phyloP scores from a whole-genome alignment of 139 green algal genomes.

The Trebouxia sp. region DNA sequence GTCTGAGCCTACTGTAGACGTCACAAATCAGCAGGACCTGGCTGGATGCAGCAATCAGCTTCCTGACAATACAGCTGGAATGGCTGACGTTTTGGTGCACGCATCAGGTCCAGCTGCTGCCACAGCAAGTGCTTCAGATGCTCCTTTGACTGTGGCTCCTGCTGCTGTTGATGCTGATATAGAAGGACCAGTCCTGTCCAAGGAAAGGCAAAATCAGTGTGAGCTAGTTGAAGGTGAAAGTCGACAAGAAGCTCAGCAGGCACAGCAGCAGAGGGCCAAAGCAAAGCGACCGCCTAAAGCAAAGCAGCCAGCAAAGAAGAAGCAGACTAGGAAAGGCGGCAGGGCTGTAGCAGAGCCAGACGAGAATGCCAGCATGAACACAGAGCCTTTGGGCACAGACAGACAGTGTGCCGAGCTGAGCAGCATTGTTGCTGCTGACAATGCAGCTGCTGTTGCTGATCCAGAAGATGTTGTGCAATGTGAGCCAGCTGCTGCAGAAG shows the following conservation, averaged over 20 bases:
- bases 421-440: not conserved
- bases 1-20: too few species aligned
- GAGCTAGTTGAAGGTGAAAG: not conserved
- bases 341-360: not conserved
- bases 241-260: not conserved
- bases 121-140: not conserved
- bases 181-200: not conserved
- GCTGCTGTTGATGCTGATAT: not conserved
- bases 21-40: not conserved
- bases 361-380: not conserved
- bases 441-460: not conserved
- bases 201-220: not conserved
- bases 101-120: not conserved
- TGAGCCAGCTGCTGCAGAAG: not conserved
- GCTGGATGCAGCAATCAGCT: too few species aligned
- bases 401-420: not conserved
- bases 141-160: not conserved
- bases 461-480: not conserved
- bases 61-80: not conserved
- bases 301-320: not conserved
- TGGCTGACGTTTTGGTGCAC: not conserved
- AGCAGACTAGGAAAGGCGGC: not conserved
- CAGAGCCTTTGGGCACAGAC: not conserved
- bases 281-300: not conserved
- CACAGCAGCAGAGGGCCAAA: not conserved